These are phyloP conservation scores for Brettanomyces sp. DNA, from an alignment of 805 yeast genomes.

Conservation along the genomic window DNA sequence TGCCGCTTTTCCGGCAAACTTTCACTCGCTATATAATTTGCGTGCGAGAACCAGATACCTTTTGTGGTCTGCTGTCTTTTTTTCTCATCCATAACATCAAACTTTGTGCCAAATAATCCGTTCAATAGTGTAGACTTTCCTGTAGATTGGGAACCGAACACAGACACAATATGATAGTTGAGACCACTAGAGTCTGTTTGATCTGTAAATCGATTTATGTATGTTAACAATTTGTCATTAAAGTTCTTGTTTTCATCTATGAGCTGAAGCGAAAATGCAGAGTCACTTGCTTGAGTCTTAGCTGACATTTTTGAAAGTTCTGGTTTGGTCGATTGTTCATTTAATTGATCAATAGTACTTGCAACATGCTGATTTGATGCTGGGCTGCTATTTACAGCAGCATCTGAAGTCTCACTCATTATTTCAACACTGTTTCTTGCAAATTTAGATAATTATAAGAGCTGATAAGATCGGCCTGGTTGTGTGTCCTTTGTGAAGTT, in stretches of 20 bases:
- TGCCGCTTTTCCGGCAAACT: constrained; percentile 3
- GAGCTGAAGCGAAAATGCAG: constrained; percentile 40
- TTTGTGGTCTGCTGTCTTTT: constrained; percentile 85
- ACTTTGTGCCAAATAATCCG: constrained; percentile 72
- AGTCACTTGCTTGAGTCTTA: too few relatives aligned
- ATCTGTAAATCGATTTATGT: constrained; percentile 19
- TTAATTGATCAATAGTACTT: too few relatives aligned
- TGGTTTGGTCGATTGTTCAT: too few relatives aligned
- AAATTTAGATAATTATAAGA: too few relatives aligned
- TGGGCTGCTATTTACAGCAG: too few relatives aligned
- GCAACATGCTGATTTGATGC: too few relatives aligned
- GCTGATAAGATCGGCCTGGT: too few relatives aligned
- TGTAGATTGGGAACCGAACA: constrained; percentile 94
- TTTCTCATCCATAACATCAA: constrained; percentile 88
- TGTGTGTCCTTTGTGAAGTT: too few relatives aligned
- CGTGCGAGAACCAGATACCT: constrained; percentile 70
- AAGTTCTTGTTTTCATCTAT: constrained; percentile 54
- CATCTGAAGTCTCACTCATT: too few relatives aligned
- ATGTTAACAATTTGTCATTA: constrained; percentile 26
- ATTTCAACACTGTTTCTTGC: too few relatives aligned
- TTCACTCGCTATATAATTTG: constrained; percentile 29
- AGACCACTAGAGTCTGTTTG: constrained; percentile 40
- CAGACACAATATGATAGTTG: constrained; percentile 84
- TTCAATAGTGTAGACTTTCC: constrained; percentile 93
- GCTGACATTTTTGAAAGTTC: too few relatives aligned